phyloP scores from a whole-genome alignment of 805 yeast genomes.

The Ogataea salicorniae region DNA sequence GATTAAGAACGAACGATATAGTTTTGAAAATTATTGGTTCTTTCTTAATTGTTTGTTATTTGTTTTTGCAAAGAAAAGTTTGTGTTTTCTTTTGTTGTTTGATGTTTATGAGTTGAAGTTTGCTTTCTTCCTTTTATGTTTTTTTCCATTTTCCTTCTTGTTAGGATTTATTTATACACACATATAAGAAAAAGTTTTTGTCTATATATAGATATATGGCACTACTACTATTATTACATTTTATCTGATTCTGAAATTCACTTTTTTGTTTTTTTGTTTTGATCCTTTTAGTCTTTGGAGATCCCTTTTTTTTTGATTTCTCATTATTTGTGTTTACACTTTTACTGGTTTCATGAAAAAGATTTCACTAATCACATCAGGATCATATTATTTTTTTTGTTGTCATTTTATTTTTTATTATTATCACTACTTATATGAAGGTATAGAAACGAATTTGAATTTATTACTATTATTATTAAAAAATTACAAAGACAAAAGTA shows the following conservation, averaged over 20 bases:
- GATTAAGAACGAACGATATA: background rate
- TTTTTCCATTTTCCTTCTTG: background rate
- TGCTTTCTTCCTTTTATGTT: background rate
- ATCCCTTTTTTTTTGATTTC: background rate
- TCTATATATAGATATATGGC: constrained; percentile 4
- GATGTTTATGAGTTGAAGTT: background rate
- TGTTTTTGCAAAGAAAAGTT: too few relatives aligned
- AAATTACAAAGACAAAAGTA: too few relatives aligned
- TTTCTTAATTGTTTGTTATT: too few relatives aligned
- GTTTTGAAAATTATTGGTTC: too few relatives aligned
- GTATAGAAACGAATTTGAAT: constrained; percentile 9
- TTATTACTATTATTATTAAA: constrained; percentile 1
- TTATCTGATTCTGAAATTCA: constrained; percentile 14
- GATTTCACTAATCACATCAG: too few relatives aligned
- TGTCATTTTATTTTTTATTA: constrained; percentile 1
- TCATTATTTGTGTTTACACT: background rate
- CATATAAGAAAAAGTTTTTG: constrained; percentile 5
- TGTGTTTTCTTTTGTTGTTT: background rate
- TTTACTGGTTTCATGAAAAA: background rate
- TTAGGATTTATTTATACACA: constrained; percentile 1
- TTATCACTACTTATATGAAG: constrained; percentile 6
- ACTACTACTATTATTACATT: background rate
- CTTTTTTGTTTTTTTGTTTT: constrained; percentile 8
- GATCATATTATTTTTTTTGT: background rate
- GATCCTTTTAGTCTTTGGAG: background rate